Evolutionary conservation across 2,329 filamentous ascomycete genomes (phyloP).

Genomic region (Teratosphaeriaceae sp.): DNA sequence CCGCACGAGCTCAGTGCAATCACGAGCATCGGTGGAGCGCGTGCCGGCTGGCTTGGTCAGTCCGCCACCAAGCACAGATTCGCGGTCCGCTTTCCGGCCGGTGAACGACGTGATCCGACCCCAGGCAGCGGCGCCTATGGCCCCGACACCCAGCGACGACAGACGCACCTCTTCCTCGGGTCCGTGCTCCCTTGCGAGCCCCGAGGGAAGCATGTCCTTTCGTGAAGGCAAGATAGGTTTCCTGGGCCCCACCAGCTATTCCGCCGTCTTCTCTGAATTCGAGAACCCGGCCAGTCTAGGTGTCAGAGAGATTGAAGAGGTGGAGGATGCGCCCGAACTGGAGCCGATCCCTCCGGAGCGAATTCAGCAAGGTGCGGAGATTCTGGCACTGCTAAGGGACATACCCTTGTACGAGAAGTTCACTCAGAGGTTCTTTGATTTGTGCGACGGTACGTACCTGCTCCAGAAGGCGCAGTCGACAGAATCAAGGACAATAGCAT

Average conservation of each 20-base stretch:
- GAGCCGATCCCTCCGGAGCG: constrained; percentile 23
- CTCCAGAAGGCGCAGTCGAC: neutral
- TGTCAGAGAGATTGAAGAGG: constrained; percentile 14
- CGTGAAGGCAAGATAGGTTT: constrained; percentile 26
- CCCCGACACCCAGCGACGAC: constrained; percentile 12
- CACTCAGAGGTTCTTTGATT: constrained; percentile 25
- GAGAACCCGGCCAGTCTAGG: constrained; percentile 24
- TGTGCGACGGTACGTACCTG: constrained; percentile 24
- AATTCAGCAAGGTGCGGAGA: constrained; percentile 28
- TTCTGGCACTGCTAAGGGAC: constrained; percentile 26
- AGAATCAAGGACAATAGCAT: too few species aligned
- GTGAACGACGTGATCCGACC: too few species aligned
- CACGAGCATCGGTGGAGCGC: constrained; percentile 2
- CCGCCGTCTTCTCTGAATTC: constrained; percentile 28
- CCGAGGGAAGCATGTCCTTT: constrained; percentile 20
- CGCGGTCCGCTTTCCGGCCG: constrained; percentile 6
- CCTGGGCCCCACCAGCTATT: constrained; percentile 27
- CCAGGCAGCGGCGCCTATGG: too few species aligned
- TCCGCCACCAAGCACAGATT: constrained; percentile 16
- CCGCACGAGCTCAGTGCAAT: neutral
- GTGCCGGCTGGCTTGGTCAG: constrained; percentile 2
- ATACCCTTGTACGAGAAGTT: constrained; percentile 25
- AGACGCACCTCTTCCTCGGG: constrained; percentile 13
- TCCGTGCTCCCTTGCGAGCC: constrained; percentile 14
- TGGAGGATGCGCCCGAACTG: constrained; percentile 18